Evolutionary conservation across 495 filamentous ascomycete species (phyloP).

Genomic region (Aspergillus affinis): DNA sequence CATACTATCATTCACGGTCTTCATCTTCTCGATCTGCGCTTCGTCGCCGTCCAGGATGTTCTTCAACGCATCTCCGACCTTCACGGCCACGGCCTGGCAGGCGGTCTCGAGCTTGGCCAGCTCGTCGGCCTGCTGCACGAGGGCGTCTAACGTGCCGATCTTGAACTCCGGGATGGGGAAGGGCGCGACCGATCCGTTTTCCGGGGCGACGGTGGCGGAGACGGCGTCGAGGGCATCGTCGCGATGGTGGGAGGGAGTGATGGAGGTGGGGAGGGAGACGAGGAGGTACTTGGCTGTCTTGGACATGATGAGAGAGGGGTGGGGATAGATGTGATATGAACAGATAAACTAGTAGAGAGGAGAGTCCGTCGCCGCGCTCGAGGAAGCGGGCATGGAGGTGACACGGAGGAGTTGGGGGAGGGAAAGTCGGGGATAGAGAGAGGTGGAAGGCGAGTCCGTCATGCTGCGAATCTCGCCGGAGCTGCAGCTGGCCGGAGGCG

Average conservation of each 20-base stretch:
- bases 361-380: constrained; percentile 14
- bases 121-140: constrained; percentile 97
- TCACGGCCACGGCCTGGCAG: constrained; percentile 80
- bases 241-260: constrained; percentile 66
- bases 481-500: constrained; percentile 20
- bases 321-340: constrained; percentile 8
- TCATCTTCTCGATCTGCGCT: constrained; percentile 78
- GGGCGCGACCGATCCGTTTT: constrained; percentile 72
- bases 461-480: constrained; percentile 10
- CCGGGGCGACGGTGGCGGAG: constrained; percentile 65
- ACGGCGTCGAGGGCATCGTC: constrained; percentile 80
- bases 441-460: constrained; percentile 2
- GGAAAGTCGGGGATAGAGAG: constrained; percentile 6
- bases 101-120: constrained; percentile 78
- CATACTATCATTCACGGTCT: constrained; percentile 95
- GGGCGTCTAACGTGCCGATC: constrained; percentile 90
- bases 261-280: constrained; percentile 73
- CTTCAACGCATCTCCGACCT: constrained; percentile 83
- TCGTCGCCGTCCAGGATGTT: constrained; percentile 80
- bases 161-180: constrained; percentile 93
- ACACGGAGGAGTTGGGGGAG: constrained; percentile 3
- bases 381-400: constrained; percentile 23
- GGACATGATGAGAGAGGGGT: constrained; percentile 48
- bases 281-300: constrained; percentile 64
- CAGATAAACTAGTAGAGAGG: constrained; percentile 1